Evolutionary conservation across 345 rosid genomes (phyloP), one percentile per base, ranked within the genome.

Genomic region (Physaria fendleri): DNA sequence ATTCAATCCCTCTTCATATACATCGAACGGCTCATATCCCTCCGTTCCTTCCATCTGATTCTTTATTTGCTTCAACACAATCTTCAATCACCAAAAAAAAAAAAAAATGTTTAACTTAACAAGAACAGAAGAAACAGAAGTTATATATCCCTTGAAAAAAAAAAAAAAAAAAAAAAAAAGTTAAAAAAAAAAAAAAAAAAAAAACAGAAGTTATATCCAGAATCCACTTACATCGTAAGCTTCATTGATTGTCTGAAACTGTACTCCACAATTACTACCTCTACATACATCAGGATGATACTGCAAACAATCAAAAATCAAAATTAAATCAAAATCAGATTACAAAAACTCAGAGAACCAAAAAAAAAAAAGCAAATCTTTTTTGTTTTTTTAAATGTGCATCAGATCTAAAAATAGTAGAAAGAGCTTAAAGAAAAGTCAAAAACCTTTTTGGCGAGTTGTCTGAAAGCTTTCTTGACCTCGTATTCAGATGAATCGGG

Each of bases 231-330:
- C 99, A 68, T 92, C 80, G 60, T 92, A 92, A 35, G 99, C 99
- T 79, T 92, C 94, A 40, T 81, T 84, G 28, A 93, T 88, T 24
- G 51, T 77, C 45, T 77, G 91, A 72, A 93, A 93, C 50, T 83
- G 81, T 9, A 79, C 77, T 1, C 85, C 91, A 18, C 91, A 86
- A 68, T 85, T 86, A 68, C 53, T 82, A 74, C 89, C 99, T 76
- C 85, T 83, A 72, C 99, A 93, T 5, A 93, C 97, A 70, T 93
- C 99, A 8, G 99, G 99, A 81, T 93, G 99, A 77, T 88, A 88
- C 96, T 87, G 90, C 57, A 73, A 38, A 38, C 37, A 9, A 1
- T 4, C 50, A 18, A 32, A 13, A 18, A n/a, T n/a, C 21, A 28
- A 35, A n/a, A n/a, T 37, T 42, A 7, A 12, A 40, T 14, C 25